These are phyloP conservation scores for Candida anutae DNA, from an alignment of 1,139 yeast genomes.

Conservation along the genomic window DNA sequence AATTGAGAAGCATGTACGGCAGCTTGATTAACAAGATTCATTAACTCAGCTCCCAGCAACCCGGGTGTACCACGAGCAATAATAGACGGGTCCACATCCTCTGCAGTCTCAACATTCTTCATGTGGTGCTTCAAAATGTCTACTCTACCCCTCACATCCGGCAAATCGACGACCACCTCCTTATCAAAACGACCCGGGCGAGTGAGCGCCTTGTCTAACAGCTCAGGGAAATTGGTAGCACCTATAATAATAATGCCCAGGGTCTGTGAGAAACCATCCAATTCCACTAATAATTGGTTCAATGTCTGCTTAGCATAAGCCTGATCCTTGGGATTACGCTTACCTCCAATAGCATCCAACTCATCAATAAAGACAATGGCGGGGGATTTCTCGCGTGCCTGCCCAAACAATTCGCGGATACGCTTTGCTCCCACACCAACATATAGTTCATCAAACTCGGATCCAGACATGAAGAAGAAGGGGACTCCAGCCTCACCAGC, in stretches of 20 bases:
- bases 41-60: constrained; percentile 91
- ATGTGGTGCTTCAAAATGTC: constrained; percentile 89
- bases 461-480: constrained; percentile 96
- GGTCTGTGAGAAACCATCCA: constrained; percentile 92
- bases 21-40: constrained; percentile 94
- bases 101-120: constrained; percentile 80
- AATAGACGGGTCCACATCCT: constrained; percentile 78
- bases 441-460: constrained; percentile 94
- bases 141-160: constrained; percentile 95
- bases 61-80: constrained; percentile 98
- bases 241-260: constrained; percentile 94
- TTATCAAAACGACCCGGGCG: constrained; percentile 99
- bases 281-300: constrained; percentile 89
- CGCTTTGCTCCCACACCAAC: constrained; percentile 99
- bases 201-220: constrained; percentile 91
- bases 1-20: constrained; percentile 94
- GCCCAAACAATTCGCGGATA: constrained; percentile 85
- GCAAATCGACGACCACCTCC: constrained; percentile 89
- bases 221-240: constrained; percentile 97
- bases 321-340: constrained; percentile 94
- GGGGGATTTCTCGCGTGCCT: constrained; percentile 93
- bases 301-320: constrained; percentile 96
- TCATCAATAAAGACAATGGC: constrained; percentile 96
- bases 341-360: constrained; percentile 97
- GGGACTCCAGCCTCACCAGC: constrained; percentile 99